phyloP scores from a whole-genome alignment of 257 asterid species.

The Solanum raphanifolium region DNA sequence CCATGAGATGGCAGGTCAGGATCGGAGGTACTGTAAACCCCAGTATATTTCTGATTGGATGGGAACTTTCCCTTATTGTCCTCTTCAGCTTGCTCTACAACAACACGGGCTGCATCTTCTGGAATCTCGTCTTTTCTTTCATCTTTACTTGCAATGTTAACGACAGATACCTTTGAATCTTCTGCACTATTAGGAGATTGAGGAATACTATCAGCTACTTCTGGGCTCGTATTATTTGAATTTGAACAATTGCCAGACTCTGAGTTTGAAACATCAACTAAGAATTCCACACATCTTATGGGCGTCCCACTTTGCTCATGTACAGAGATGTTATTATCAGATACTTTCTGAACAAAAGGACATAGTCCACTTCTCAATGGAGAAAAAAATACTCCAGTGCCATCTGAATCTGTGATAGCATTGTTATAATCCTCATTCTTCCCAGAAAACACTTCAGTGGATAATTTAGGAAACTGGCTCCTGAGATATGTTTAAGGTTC shows the following conservation, averaged over 20 bases:
- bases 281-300: slow-evolving; percentile 19
- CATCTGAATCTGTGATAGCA: slow-evolving; percentile 3
- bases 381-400: slow-evolving; percentile 8
- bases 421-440: slow-evolving; percentile 13
- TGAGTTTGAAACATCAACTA: slow-evolving; percentile 16
- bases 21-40: slow-evolving; percentile 4
- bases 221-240: slow-evolving; percentile 2
- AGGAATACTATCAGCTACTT: slow-evolving; percentile 10
- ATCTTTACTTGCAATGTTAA: not conserved
- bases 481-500: slow-evolving; percentile 20
- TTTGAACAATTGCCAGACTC: slow-evolving; percentile 16
- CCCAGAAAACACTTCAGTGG: slow-evolving; percentile 16
- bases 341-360: slow-evolving; percentile 10
- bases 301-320: slow-evolving; percentile 18
- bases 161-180: slow-evolving; percentile 11
- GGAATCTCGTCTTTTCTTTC: slow-evolving; percentile 8
- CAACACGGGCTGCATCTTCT: slow-evolving; percentile 9
- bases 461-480: slow-evolving; percentile 9
- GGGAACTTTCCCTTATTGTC: slow-evolving; percentile 3
- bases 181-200: slow-evolving; percentile 15
- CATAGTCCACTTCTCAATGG: slow-evolving; percentile 5
- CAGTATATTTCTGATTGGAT: slow-evolving; percentile 4
- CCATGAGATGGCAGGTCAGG: not conserved
- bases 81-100: slow-evolving; percentile 16
- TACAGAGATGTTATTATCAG: not conserved